A percentile compares a stretch with the other conserved stretches of the same genome.
phyloP scores from a whole-genome alignment of 129 eudicot genomes.

The Arctium minus region DNA sequence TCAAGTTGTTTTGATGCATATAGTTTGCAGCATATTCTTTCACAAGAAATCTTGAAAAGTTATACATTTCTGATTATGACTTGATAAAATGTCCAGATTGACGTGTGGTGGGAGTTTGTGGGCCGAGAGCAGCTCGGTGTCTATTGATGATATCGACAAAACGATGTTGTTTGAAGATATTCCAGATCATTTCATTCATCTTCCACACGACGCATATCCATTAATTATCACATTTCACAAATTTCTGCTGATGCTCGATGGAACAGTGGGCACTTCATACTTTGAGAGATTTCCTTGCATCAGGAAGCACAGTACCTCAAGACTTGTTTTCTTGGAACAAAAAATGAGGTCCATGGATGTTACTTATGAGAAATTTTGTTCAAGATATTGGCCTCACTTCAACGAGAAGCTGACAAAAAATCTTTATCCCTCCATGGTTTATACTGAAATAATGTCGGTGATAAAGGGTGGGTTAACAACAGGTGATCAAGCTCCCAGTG shows the following conservation, averaged over 20 bases:
- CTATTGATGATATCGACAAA: constrained; percentile 46
- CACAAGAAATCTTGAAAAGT: background rate
- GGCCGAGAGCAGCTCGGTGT: constrained; percentile 9
- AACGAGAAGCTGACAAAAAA: constrained; percentile 40
- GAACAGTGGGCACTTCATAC: constrained; percentile 63
- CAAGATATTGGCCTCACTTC: constrained; percentile 69
- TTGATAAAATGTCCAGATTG: constrained; percentile 21
- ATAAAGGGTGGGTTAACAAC: constrained; percentile 62
- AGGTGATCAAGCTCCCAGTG: constrained; percentile 19
- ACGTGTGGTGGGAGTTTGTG: constrained; percentile 32
- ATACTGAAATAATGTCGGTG: constrained; percentile 73
- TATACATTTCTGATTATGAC: background rate
- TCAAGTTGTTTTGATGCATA: background rate
- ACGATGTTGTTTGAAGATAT: constrained; percentile 38
- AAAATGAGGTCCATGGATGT: constrained; percentile 52
- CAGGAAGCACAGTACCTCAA: constrained; percentile 16
- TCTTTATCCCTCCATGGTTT: constrained; percentile 64
- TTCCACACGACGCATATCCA: constrained; percentile 49
- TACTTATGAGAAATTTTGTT: constrained; percentile 49
- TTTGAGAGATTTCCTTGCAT: constrained; percentile 43
- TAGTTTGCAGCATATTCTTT: background rate
- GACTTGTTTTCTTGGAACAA: constrained; percentile 39
- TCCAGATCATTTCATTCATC: constrained; percentile 51
- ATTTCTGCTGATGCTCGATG: constrained; percentile 82
- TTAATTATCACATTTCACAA: constrained; percentile 70